Conservation (phyloP, 257 asterid species). For the Forsythia viridissima region DNA sequence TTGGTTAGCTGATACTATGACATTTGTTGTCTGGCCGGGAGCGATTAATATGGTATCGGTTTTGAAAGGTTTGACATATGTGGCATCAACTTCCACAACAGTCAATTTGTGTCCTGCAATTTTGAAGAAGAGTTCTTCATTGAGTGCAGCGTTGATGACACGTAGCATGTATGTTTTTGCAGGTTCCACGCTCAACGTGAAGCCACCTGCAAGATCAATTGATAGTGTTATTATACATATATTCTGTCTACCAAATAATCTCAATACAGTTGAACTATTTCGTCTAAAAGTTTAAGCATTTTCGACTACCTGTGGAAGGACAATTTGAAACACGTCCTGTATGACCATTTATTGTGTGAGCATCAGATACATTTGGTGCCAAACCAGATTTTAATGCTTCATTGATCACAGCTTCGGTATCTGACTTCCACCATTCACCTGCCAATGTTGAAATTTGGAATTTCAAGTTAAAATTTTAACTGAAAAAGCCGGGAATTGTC, state of each 20-base stretch:
- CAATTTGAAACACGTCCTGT: constrained; percentile 52
- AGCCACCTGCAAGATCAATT: constrained; percentile 32
- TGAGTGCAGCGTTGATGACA: constrained; percentile 73
- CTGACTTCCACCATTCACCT: constrained; percentile 87
- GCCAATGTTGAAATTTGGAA: constrained; percentile 5
- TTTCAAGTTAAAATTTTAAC: neutral
- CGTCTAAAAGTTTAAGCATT: neutral
- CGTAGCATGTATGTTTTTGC: constrained; percentile 63
- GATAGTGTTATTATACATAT: neutral
- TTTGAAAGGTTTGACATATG: constrained; percentile 61
- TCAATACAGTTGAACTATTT: neutral
- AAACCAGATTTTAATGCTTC: constrained; percentile 54
- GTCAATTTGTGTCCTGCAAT: constrained; percentile 64
- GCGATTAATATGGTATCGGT: constrained; percentile 53
- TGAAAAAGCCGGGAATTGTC: neutral
- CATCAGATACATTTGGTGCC: constrained; percentile 76
- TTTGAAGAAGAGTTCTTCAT: constrained; percentile 65
- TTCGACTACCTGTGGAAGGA: constrained; percentile 29
- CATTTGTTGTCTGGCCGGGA: constrained; percentile 69
- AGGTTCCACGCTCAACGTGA: constrained; percentile 39
- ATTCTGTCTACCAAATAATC: neutral
- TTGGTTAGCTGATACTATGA: constrained; percentile 35
- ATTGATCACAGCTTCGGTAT: constrained; percentile 66
- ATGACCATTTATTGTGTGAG: constrained; percentile 73
- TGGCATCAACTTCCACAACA: constrained; percentile 66